Conservation (phyloP, 805 yeast genomes). For the Komagataella populi region DNA sequence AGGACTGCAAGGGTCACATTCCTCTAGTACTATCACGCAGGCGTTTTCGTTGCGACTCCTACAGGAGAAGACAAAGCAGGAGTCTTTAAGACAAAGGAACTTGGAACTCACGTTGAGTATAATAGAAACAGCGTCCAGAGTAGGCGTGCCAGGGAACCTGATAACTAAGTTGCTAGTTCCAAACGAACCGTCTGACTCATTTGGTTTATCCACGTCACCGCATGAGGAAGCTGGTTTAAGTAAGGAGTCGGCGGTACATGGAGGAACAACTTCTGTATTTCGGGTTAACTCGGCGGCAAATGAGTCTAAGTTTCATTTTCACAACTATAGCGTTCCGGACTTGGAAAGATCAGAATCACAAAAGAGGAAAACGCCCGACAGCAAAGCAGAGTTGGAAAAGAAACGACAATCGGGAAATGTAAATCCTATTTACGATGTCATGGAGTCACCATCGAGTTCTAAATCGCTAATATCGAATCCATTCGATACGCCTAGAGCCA, state of each 20-base stretch:
- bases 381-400: neutral
- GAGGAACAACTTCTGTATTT: neutral
- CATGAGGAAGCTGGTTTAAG: neutral
- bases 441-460: neutral
- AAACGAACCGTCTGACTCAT: neutral
- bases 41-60: constrained; percentile 23
- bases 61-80: constrained; percentile 28
- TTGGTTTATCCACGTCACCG: neutral
- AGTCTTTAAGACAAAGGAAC: constrained; percentile 18
- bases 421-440: neutral
- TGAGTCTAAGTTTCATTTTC: neutral
- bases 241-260: neutral
- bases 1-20: constrained; percentile 16
- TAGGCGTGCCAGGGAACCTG: neutral
- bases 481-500: neutral
- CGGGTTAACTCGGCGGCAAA: neutral
- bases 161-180: neutral
- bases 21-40: constrained; percentile 21
- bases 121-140: neutral
- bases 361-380: neutral
- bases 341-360: neutral
- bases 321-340: neutral
- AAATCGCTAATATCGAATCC: neutral
- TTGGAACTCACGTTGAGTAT: constrained; percentile 20
- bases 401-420: neutral